Base-by-base conservation (phyloP, 2,329 filamentous ascomycete genomes). In the Rhynchosporium agropyri region DNA sequence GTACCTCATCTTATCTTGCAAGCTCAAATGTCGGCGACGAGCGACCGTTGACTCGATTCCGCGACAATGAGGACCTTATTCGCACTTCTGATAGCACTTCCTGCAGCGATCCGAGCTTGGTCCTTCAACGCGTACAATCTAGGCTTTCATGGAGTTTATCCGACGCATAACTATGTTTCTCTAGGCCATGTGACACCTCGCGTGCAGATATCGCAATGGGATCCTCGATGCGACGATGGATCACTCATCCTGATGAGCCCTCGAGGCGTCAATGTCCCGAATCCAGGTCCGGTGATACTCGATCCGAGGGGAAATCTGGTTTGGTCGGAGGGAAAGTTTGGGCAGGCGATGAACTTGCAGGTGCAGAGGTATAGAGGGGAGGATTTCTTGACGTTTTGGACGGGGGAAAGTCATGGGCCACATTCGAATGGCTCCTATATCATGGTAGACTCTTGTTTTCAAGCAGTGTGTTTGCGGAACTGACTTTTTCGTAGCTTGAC, bases 341-440 rank as follows among this genome's bases (percentile, higher is more conserved):
- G 63, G 26, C 60, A 66, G 59, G 64, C 58, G 20, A 65, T 68
- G 66, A 64, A 68, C 40, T 31, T 66, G 48, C 60, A 66, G 33
- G 64, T 68, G 50, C 78, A 81, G 67, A 68, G 69, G 10, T 81
- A 78, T 65, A 76, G 76, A 61, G 78, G 76, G 2, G 68, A 80
- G 61, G 70, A 74, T 15, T 81, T 80, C 70, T 69, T 82, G 60
- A 80, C 79, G 0, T 82, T 81, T 65, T 82, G 80, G 79, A 74
- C 77, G 15, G 80, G 80, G 8, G 71, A 77, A 15, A 76, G 79
- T 65, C 75, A 78, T 46, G 76, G 76, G 2, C 79, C 78, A 2
- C 77, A 81, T 69, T 62, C 60, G 4, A 65, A 63, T 54, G 60
- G 60, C 31, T 61, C 60, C 7, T 65, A 63, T 42, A 45, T 51